phyloP scores from a whole-genome alignment of 306 rosid species.

The Fragaria ananassa region DNA sequence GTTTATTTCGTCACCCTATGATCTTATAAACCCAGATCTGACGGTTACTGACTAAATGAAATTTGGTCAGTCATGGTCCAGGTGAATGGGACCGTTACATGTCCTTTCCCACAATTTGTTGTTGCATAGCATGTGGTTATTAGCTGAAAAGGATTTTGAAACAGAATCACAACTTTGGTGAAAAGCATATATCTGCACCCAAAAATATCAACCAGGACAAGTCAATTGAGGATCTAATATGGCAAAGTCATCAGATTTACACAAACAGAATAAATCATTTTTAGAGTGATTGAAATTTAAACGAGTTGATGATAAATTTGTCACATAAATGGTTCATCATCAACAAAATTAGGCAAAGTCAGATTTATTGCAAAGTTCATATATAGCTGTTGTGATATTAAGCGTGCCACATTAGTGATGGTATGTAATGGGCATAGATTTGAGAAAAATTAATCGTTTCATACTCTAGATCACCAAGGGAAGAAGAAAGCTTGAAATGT shows the following conservation, averaged over 20 bases:
- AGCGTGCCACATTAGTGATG: conserved; percentile 25
- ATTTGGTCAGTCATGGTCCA: too few species aligned
- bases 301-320: conserved; percentile 13
- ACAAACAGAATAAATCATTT: neutral
- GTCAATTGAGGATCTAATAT: neutral
- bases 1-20: too few species aligned
- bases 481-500: neutral
- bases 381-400: conserved; percentile 17
- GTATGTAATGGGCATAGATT: neutral
- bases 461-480: neutral
- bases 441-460: neutral
- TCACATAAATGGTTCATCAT: conserved; percentile 10
- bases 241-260: neutral
- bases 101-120: neutral
- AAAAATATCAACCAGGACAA: neutral
- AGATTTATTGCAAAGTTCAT: conserved; percentile 22
- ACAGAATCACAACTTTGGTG: conserved; percentile 1
- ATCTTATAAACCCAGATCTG: too few species aligned
- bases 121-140: neutral
- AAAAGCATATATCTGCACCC: neutral
- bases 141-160: conserved; percentile 18
- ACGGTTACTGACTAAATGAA: too few species aligned
- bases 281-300: neutral
- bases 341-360: conserved; percentile 12
- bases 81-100: too few species aligned